phyloP scores from a whole-genome alignment of 495 filamentous ascomycete species.

The Aspergillus heteromorphus region DNA sequence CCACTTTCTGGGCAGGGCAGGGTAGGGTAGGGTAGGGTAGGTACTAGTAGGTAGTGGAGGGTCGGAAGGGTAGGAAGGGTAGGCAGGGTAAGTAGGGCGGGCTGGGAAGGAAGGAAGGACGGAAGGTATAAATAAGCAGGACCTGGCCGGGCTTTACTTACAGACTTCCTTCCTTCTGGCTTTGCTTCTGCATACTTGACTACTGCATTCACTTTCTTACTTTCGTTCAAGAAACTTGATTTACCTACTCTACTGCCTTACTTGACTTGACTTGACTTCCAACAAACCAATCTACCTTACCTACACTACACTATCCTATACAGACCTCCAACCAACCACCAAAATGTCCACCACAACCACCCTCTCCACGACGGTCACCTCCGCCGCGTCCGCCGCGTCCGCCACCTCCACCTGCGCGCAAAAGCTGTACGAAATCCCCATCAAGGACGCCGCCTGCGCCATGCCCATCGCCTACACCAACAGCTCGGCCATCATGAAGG shows the following conservation, averaged over 20 bases:
- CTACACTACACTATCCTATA: background rate
- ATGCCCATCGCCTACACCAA: slow-evolving; percentile 22
- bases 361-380: slow-evolving; percentile 20
- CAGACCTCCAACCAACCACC: background rate
- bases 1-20: too few relatives aligned
- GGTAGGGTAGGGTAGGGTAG: too few relatives aligned
- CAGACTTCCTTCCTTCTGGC: background rate
- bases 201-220: too few relatives aligned
- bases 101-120: too few relatives aligned
- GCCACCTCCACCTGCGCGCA: slow-evolving; percentile 23
- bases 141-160: background rate
- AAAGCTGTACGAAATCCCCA: slow-evolving; percentile 31
- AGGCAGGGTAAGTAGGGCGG: too few relatives aligned
- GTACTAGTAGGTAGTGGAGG: too few relatives aligned
- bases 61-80: too few relatives aligned
- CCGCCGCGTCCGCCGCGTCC: slow-evolving; percentile 20
- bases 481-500: slow-evolving; percentile 31
- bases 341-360: slow-evolving; percentile 5
- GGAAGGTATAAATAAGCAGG: background rate
- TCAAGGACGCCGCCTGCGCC: slow-evolving; percentile 34
- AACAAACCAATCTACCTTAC: background rate
- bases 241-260: too few relatives aligned
- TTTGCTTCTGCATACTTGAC: background rate
- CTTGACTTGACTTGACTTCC: background rate
- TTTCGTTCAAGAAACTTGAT: too few relatives aligned